Evolutionary conservation across 441 rosid genomes (phyloP), one percentile per base, ranked within the genome.

Genomic region (Omphalea diandra): DNA sequence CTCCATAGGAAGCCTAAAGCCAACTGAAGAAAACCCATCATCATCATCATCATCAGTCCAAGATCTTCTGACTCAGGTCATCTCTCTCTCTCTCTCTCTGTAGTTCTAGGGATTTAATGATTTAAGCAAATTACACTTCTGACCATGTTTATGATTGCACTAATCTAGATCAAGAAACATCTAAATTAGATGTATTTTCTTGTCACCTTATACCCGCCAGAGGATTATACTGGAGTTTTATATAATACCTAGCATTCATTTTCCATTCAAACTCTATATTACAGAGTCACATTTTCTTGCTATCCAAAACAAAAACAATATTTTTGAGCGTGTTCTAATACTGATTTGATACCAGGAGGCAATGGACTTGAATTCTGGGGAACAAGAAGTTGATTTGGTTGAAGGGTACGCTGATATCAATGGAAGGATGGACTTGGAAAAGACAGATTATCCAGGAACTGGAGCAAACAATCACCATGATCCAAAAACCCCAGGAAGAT

Each of bases 381-480:
- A 68, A 31, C 75, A 76, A 46, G 20, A 29, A 22, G 1, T 55
- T 68, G 55, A 31, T 68, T 68, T 57, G 60, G 17, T 24, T 18
- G 75, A 78, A 62, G 72, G 53, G 20, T 46, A 60, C n/a, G n/a
- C n/a, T n/a, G n/a, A n/a, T 5, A 53, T 62, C 3, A 81, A 73
- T 41, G 80, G 86, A 64, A 88, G 89, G 83, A 83, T 84, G 87
- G 82, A 71, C 11, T 38, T 85, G 62, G 84, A 81, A 53, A 85
- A 62, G 71, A 80, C 79, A 60, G 95, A 89, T 65, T 89, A 89
- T 73, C 92, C 95, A 29, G 95, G 95, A 56, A 78, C 92, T 36
- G 95, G 90, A 64, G 89, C 95, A 59, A 89, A 89, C 83, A 79
- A 83, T 74, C 81, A 81, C 74, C 95, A 85, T 77, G 92, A 89